phyloP scores from a whole-genome alignment of 768 basidiomycete species.

The Lyophyllum shimeji region DNA sequence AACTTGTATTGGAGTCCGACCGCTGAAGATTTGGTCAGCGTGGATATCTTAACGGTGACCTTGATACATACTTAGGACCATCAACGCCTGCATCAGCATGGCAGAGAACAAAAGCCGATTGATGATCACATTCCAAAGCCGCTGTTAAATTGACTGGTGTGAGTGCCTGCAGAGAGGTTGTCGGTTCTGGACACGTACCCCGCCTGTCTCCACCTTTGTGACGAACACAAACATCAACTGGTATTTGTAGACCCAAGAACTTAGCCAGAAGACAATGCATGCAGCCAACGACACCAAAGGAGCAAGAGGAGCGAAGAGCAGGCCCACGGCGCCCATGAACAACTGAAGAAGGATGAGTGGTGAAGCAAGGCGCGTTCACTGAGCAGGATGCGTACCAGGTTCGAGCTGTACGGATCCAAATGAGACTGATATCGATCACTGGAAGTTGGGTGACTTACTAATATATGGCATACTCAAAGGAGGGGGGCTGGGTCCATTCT shows the following conservation, averaged over 20 bases:
- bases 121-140: constrained; percentile 88
- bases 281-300: constrained; percentile 84
- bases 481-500: constrained; percentile 84
- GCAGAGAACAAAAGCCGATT: constrained; percentile 80
- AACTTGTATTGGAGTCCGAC: constrained; percentile 79
- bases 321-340: constrained; percentile 82
- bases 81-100: constrained; percentile 81
- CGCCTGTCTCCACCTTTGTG: constrained; percentile 87
- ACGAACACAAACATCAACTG: constrained; percentile 92
- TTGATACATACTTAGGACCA: constrained; percentile 74
- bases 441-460: constrained; percentile 48
- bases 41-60: constrained; percentile 8
- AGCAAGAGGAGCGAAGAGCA: constrained; percentile 91
- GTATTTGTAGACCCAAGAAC: constrained; percentile 89
- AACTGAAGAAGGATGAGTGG: constrained; percentile 37
- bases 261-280: constrained; percentile 83
- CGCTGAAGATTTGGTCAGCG: constrained; percentile 39
- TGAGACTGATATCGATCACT: not conserved
- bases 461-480: constrained; percentile 80
- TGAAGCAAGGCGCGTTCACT: constrained; percentile 13
- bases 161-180: constrained; percentile 4
- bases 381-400: not conserved
- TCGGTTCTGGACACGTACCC: constrained; percentile 50
- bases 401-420: not conserved
- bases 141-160: constrained; percentile 38